Evolutionary conservation across 768 basidiomycete genomes (phyloP).

Genomic region (Austroboletus eburneus): DNA sequence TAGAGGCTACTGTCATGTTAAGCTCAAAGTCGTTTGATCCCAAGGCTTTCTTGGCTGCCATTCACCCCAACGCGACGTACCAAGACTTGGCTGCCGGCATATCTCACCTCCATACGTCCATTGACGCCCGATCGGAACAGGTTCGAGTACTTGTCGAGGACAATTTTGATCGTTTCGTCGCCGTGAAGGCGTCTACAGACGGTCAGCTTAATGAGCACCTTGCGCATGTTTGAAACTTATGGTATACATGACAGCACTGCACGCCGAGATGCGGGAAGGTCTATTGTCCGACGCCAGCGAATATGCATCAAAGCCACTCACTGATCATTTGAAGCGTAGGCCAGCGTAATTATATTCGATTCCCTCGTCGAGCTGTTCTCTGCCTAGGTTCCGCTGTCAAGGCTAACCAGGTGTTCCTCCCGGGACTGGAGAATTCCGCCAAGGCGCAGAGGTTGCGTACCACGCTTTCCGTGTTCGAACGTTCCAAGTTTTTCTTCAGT

Average conservation of each 20-base stretch:
- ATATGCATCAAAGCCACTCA: slow-evolving; percentile 76
- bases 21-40: slow-evolving; percentile 96
- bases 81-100: slow-evolving; percentile 85
- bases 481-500: slow-evolving; percentile 98
- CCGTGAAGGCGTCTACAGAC: slow-evolving; percentile 95
- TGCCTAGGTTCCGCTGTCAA: slow-evolving; percentile 78
- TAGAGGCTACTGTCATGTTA: slow-evolving; percentile 79
- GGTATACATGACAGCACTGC: slow-evolving; percentile 53
- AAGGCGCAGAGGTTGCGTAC: slow-evolving; percentile 91
- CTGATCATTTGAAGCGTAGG: slow-evolving; percentile 83
- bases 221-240: slow-evolving; percentile 1
- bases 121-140: slow-evolving; percentile 92
- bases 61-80: slow-evolving; percentile 94
- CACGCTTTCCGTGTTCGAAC: slow-evolving; percentile 92
- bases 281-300: slow-evolving; percentile 73
- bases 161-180: slow-evolving; percentile 96
- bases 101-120: slow-evolving; percentile 63
- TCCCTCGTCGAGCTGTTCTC: slow-evolving; percentile 4
- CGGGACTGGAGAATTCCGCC: slow-evolving; percentile 91
- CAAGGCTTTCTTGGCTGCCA: slow-evolving; percentile 83
- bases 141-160: slow-evolving; percentile 93
- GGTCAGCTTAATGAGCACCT: slow-evolving; percentile 43
- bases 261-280: slow-evolving; percentile 91
- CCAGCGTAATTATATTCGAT: neutral
- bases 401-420: slow-evolving; percentile 93